Conservation (phyloP, 1,139 yeast species). For the Kurtzmaniella quercitrusa region DNA sequence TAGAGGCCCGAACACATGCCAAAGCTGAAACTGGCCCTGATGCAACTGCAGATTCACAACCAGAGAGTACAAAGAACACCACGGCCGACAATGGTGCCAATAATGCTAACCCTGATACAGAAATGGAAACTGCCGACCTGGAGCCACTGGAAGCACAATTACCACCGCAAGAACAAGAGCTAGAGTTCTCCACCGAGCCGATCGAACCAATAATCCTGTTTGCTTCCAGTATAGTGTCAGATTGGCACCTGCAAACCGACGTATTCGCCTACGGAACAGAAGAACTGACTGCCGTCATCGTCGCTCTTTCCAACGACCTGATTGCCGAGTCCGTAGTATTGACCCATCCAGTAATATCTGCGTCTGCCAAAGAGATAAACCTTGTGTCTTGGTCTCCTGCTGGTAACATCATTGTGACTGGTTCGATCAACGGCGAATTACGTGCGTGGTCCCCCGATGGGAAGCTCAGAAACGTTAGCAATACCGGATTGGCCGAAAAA, state of each 20-base stretch:
- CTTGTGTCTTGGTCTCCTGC: conserved; percentile 60
- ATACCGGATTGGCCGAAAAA: conserved; percentile 10
- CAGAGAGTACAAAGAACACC: conserved; percentile 8
- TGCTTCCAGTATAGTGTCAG: conserved; percentile 27
- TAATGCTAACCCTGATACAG: not conserved
- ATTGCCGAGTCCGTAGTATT: conserved; percentile 34
- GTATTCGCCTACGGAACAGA: conserved; percentile 37
- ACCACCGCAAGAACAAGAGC: not conserved
- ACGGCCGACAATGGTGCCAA: conserved; percentile 1
- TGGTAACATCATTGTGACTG: conserved; percentile 55
- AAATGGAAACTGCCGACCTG: not conserved
- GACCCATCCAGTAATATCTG: conserved; percentile 25
- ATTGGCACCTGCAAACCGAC: conserved; percentile 38
- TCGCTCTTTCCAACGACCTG: conserved; percentile 26
- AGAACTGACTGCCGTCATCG: conserved; percentile 32
- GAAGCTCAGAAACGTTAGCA: conserved; percentile 52
- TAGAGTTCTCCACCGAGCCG: conserved; percentile 18
- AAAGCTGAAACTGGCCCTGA: not conserved
- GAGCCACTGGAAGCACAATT: not conserved
- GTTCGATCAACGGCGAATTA: conserved; percentile 59
- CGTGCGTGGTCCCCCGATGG: conserved; percentile 70
- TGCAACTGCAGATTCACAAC: not conserved
- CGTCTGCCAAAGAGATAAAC: conserved; percentile 25
- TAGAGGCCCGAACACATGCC: not conserved
- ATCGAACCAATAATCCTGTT: conserved; percentile 20